Percentiles rank a stretch among this genome's conserved stretches.
Evolutionary conservation across 768 basidiomycete species (phyloP).

Genomic region (Phanerodontia chrysosporium): DNA sequence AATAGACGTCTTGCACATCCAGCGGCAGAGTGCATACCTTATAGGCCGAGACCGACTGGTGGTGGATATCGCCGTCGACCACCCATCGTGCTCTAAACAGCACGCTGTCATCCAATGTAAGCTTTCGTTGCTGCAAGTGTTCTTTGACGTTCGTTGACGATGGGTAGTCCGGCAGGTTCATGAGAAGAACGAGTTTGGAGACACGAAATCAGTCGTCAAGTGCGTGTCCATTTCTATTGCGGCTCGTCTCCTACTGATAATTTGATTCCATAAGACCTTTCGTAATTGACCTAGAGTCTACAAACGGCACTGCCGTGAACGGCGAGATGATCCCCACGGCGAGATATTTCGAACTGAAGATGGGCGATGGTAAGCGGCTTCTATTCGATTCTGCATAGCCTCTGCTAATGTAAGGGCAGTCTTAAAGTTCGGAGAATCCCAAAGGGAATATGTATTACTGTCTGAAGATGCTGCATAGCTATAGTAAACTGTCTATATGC

Average conservation of each 20-base stretch:
- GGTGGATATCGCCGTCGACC: constrained; percentile 83
- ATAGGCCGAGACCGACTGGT: constrained; percentile 87
- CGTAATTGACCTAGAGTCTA: constrained; percentile 97
- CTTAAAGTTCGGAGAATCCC: constrained; percentile 80
- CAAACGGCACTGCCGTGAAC: constrained; percentile 93
- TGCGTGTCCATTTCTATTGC: constrained; percentile 44
- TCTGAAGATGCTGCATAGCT: constrained; percentile 67
- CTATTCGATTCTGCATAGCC: no score
- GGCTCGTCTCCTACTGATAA: no score
- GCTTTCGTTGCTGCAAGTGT: constrained; percentile 20
- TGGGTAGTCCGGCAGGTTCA: constrained; percentile 71
- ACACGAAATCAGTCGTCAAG: constrained; percentile 77
- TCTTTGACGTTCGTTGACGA: not conserved
- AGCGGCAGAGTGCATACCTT: constrained; percentile 91
- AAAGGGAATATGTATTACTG: constrained; percentile 79
- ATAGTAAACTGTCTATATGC: not conserved
- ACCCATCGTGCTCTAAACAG: constrained; percentile 97
- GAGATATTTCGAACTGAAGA: constrained; percentile 80
- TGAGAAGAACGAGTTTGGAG: constrained; percentile 86
- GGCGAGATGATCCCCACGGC: constrained; percentile 79
- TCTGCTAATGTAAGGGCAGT: no score
- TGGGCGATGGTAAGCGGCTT: constrained; percentile 63
- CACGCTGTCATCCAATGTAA: constrained; percentile 93
- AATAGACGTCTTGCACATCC: constrained; percentile 85
- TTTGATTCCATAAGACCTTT: constrained; percentile 58